phyloP scores from a whole-genome alignment of 176 grass and related monocot species.

The Carex kokanica region DNA sequence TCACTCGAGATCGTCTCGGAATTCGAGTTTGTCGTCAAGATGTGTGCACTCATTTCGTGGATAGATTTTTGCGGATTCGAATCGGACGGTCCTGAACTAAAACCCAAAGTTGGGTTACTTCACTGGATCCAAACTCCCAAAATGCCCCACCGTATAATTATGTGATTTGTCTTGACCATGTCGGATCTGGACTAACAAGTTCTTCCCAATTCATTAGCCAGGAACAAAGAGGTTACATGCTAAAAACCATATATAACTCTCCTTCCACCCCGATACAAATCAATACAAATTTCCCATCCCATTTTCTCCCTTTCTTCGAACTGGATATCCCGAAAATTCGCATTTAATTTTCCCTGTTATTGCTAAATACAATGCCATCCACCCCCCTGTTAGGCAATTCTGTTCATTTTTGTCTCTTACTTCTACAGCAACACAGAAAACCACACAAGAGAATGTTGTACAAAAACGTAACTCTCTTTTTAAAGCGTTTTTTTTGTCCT shows the following conservation, averaged over 20 bases:
- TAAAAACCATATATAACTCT: constrained; percentile 18
- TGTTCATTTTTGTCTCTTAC: neutral
- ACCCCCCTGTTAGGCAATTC: neutral
- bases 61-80: too few species aligned
- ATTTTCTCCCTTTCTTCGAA: neutral
- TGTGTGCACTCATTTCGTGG: too few species aligned
- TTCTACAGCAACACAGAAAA: neutral
- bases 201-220: neutral
- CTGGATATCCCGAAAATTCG: neutral
- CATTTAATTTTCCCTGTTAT: neutral
- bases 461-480: neutral
- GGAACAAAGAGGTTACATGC: constrained; percentile 12
- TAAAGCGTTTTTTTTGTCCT: constrained; percentile 17
- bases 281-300: neutral
- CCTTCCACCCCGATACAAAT: neutral
- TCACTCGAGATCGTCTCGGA: too few species aligned
- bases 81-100: too few species aligned
- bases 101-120: too few species aligned
- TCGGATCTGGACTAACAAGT: constrained; percentile 4
- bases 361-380: neutral
- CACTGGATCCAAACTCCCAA: too few species aligned
- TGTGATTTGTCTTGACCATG: neutral
- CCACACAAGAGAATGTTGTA: constrained; percentile 10
- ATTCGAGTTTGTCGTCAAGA: too few species aligned
- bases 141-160: neutral